Evolutionary conservation across 257 asterid species (phyloP).

Genomic region (Nyctanthes arbortristis): DNA sequence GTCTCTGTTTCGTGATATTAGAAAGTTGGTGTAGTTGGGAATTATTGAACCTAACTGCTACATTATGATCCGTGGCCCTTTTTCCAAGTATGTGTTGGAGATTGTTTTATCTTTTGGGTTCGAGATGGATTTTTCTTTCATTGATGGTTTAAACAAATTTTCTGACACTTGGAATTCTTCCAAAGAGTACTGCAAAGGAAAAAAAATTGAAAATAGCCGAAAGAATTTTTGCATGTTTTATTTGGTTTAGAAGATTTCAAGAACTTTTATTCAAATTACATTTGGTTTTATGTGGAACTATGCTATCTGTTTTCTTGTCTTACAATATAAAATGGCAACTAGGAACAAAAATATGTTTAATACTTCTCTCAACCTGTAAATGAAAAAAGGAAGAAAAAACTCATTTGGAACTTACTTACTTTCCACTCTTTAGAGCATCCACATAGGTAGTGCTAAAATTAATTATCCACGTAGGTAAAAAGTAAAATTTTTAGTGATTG

Average conservation of each 20-base stretch:
- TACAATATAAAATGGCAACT: background rate
- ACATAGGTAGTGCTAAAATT: no score
- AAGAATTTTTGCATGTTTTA: background rate
- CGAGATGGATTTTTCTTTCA: background rate
- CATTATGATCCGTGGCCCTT: background rate
- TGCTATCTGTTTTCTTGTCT: background rate
- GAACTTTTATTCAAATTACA: background rate
- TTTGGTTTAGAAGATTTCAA: background rate
- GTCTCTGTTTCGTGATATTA: background rate
- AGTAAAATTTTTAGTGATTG: no score
- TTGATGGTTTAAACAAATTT: background rate
- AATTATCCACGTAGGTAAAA: no score
- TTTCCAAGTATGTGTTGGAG: background rate
- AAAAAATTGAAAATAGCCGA: background rate
- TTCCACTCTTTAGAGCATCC: no score
- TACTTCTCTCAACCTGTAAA: background rate
- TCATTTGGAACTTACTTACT: no score
- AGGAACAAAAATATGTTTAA: background rate
- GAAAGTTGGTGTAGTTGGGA: background rate
- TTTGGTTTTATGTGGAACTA: background rate
- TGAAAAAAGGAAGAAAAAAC: background rate
- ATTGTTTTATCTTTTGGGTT: background rate
- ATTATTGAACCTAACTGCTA: background rate
- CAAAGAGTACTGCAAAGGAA: background rate
- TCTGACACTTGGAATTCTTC: background rate